Evolutionary conservation across 164 flowering plant genomes (phyloP), one percentile per base, ranked within the genome.

Genomic region (Litsea cubeba): DNA sequence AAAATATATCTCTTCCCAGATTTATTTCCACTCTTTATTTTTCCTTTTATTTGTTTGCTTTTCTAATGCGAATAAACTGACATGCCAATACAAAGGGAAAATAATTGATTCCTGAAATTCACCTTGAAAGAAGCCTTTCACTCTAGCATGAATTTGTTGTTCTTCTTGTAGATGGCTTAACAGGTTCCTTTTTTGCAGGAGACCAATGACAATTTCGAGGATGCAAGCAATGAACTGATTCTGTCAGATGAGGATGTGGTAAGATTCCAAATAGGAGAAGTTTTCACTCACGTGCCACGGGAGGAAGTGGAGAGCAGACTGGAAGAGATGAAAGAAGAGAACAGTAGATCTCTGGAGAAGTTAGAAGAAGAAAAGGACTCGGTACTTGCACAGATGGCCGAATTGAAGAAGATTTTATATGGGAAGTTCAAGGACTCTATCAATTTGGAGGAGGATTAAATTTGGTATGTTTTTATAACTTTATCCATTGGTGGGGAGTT

Each of bases 361-460:
- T 83, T 95, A 26, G 91, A 88, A 82, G 90, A 91, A 80, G 99
- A 95, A 84, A 95, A 90, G 82, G 88, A 81, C 15, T 81, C 90
- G 0, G 64, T 93, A 5, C 69, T 90, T 28, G 87, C 90, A 18
- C 92, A 95, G 81, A 95, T 95, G 99, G 93, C 89, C 3, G 93
- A 87, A 72, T 76, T 95, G 72, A 95, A 95, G 91, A 91, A 88
- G 76, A 83, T 93, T 71, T 77, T 95, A 72, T 95, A 95, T 70
- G 96, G 87, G 1, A 95, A 95, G 80, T 95, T 95, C 83, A 88
- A 87, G 76, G 98, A 95, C 78, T 93, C 99, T 14, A 93, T 95
- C 80, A 95, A 95, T 78, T 89, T 95, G 49, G 99, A 95, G 83
- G 98, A 95, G 83, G 98, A 95, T 71, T 93, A 74, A 54, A 18